Conservation (phyloP, 2,329 filamentous ascomycete genomes). For the Cladosporium sphaerospermum region DNA sequence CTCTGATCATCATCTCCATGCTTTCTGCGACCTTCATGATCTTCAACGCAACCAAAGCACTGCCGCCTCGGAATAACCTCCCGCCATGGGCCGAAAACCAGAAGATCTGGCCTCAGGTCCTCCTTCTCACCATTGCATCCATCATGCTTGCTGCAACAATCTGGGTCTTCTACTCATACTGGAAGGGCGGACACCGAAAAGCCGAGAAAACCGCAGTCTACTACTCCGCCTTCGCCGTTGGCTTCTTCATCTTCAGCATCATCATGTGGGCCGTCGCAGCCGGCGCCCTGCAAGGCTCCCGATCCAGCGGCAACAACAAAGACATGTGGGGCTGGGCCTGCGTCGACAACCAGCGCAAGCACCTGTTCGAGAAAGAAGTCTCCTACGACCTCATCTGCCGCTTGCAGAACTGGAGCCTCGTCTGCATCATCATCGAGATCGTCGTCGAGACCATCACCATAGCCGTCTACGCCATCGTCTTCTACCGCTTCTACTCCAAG, state of each 20-base stretch:
- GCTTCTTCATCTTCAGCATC: slow-evolving; percentile 89
- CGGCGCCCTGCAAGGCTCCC: slow-evolving; percentile 72
- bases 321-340: slow-evolving; percentile 99
- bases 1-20: slow-evolving; percentile 88
- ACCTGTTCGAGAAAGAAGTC: slow-evolving; percentile 73
- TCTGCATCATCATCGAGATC: slow-evolving; percentile 96
- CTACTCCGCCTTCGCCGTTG: slow-evolving; percentile 89
- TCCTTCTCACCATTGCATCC: slow-evolving; percentile 71
- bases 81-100: slow-evolving; percentile 79
- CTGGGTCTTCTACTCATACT: slow-evolving; percentile 77
- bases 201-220: slow-evolving; percentile 93
- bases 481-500: slow-evolving; percentile 97
- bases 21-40: slow-evolving; percentile 81
- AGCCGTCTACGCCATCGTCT: slow-evolving; percentile 84
- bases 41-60: slow-evolving; percentile 76
- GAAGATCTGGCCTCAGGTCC: slow-evolving; percentile 80
- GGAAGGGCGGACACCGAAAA: slow-evolving; percentile 75
- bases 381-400: slow-evolving; percentile 88
- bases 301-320: slow-evolving; percentile 65
- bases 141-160: slow-evolving; percentile 76
- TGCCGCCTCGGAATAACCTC: slow-evolving; percentile 71
- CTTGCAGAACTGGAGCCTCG: slow-evolving; percentile 88
- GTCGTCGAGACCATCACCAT: slow-evolving; percentile 90
- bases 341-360: slow-evolving; percentile 68
- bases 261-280: slow-evolving; percentile 88